Percentiles rank a stretch among this genome's conserved stretches.
Conservation (phyloP, 306 rosid genomes). For the Quercus alba region DNA sequence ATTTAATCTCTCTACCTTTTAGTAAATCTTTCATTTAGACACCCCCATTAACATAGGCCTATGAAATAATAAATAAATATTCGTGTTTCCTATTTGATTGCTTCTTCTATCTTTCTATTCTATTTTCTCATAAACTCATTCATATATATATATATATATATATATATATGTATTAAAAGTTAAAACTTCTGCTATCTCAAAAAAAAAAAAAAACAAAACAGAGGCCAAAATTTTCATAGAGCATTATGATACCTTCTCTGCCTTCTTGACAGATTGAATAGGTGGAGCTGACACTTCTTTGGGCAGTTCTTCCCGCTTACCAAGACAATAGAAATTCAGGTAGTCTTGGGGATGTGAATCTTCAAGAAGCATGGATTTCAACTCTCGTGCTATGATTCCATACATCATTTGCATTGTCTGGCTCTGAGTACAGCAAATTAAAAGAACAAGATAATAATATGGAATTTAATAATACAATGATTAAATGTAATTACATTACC, state of each 20-base stretch:
- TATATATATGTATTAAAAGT: too few species aligned
- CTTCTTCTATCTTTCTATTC: too few species aligned
- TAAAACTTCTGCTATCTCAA: too few species aligned
- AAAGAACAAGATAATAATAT: not conserved
- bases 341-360: conserved; percentile 68
- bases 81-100: too few species aligned
- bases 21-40: too few species aligned
- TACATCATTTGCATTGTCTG: conserved; percentile 95
- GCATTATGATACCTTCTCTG: conserved; percentile 46
- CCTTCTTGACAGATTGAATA: conserved; percentile 24
- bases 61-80: too few species aligned
- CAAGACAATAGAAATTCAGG: conserved; percentile 83
- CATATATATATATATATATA: too few species aligned
- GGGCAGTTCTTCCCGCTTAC: conserved; percentile 57
- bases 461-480: not conserved
- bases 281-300: conserved; percentile 18
- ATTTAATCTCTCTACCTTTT: too few species aligned
- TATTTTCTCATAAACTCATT: too few species aligned
- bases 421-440: conserved; percentile 49
- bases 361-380: conserved; percentile 41
- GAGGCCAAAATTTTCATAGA: not conserved
- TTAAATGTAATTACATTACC: not conserved
- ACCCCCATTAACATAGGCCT: too few species aligned
- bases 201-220: too few species aligned
- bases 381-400: conserved; percentile 54